A percentile compares a stretch with the other conserved stretches of the same genome.
These are phyloP conservation scores for Vigna hirtella DNA, from an alignment of 306 rosid species.

Conservation along the genomic window DNA sequence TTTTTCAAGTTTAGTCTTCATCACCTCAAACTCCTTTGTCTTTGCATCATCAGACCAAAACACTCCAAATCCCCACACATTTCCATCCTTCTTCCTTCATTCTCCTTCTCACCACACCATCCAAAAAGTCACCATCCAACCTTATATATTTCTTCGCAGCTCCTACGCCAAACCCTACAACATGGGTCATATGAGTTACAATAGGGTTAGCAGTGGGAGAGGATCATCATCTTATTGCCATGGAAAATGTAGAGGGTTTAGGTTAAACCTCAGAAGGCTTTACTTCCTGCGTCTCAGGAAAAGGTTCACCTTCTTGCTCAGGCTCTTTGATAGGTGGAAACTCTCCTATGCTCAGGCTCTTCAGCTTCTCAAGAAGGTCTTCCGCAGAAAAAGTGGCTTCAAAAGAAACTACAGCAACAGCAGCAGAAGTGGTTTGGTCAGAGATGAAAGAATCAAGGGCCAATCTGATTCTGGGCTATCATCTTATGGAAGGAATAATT, in stretches of 20 bases:
- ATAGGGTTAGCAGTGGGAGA: conserved; percentile 52
- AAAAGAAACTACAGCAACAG: conserved; percentile 48
- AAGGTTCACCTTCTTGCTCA: conserved; percentile 55
- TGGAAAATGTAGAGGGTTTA: conserved; percentile 62
- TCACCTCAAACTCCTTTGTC: conserved; percentile 40
- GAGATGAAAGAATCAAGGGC: conserved; percentile 35
- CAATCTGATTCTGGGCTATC: conserved; percentile 45
- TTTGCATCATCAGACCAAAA: conserved; percentile 37
- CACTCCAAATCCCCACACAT: neutral
- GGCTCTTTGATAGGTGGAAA: conserved; percentile 51
- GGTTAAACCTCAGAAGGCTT: conserved; percentile 59
- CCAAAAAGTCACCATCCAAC: conserved; percentile 59
- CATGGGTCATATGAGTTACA: conserved; percentile 54
- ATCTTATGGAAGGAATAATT: conserved; percentile 65
- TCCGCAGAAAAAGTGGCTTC: conserved; percentile 42
- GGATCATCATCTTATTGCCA: conserved; percentile 42
- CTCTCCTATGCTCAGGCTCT: conserved; percentile 53
- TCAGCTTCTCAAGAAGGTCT: conserved; percentile 47
- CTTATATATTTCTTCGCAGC: conserved; percentile 46
- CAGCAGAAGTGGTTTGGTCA: conserved; percentile 44
- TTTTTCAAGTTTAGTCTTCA: conserved; percentile 40
- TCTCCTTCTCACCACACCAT: conserved; percentile 47
- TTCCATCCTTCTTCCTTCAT: conserved; percentile 55
- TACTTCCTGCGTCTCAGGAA: conserved; percentile 50
- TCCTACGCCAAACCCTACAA: neutral